Base-by-base conservation (phyloP, 2,329 filamentous ascomycete genomes). In the Leptographium wingfieldii region DNA sequence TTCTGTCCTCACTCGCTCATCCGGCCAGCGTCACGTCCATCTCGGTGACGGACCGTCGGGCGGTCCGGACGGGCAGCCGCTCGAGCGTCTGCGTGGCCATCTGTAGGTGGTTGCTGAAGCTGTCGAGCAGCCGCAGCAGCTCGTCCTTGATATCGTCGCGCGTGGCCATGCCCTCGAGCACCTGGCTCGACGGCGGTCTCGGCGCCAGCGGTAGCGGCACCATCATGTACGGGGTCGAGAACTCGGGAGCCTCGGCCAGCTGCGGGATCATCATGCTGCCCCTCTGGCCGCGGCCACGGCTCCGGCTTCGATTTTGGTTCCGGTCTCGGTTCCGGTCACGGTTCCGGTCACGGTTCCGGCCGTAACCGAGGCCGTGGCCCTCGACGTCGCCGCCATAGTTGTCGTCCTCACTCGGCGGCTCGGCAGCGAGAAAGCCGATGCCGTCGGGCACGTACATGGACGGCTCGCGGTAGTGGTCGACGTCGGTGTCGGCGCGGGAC, bases 371-470 rank as follows among this genome's bases (percentile, higher is more conserved):
- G 22, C 31, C 53, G 19, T 14, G 22, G 22, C n/a, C 10, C 6
- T 6, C 22, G 29, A 14, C n/a, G 12, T 43, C 25, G 29, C 29
- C 27, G 11, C n/a, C 14, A 19, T 46, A 40, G n/a, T 40, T 3
- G 35, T 27, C 31, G 31, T 16, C 53, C 16, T 46, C 55, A 25
- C 6, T 14, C 19, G 10, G 31, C 29, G 77, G 80, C 61, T 82
- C 80, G 61, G 57, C 80, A 61, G 57, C 57, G 6, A 54, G 19
- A 25, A 58, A 54, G 9, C 57, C 57, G 16, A 58, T 54, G 49
- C 57, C 49, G 19, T 84, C 82, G 0, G 80, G 80, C 16, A 84
- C 77, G 65, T 83, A 84, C 56, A 84, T 82, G 4, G 79, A 82
- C 0, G 80, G 80, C 63, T 82, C 79, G 38, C 80, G 73, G 27